Evolutionary conservation across 345 rosid species (phyloP).

Genomic region (Sonneratia alba): DNA sequence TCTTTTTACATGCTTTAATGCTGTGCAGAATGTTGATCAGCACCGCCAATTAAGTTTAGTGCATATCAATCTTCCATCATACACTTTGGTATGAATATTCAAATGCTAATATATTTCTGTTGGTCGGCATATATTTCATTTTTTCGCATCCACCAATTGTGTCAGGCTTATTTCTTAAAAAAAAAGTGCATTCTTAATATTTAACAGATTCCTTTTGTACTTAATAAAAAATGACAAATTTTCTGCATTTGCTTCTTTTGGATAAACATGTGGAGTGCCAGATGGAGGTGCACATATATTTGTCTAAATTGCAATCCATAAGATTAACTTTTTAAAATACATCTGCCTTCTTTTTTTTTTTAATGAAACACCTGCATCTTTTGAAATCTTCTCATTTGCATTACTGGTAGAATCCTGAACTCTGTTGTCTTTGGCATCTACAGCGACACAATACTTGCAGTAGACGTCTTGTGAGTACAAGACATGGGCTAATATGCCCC

Average conservation of each 20-base stretch:
- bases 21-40: constrained; percentile 28
- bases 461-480: constrained; percentile 5
- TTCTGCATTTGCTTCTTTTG: background rate
- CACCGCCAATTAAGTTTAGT: constrained; percentile 31
- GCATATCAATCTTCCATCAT: constrained; percentile 42
- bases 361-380: background rate
- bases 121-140: background rate
- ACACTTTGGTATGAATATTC: constrained; percentile 36
- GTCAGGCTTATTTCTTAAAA: background rate
- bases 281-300: background rate
- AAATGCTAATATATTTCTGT: background rate
- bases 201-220: background rate
- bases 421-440: constrained; percentile 3
- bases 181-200: background rate
- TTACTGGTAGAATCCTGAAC: background rate
- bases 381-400: background rate
- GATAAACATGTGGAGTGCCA: background rate
- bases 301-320: background rate
- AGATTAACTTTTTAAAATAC: background rate
- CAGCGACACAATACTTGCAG: constrained; percentile 6
- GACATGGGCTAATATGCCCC: constrained; percentile 7
- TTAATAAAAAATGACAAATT: background rate
- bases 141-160: background rate
- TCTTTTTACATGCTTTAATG: constrained; percentile 7
- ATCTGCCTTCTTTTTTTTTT: background rate